Evolutionary conservation across 129 eudicot genomes (phyloP).

Genomic region (Chrysanthemum lavandulifolium): DNA sequence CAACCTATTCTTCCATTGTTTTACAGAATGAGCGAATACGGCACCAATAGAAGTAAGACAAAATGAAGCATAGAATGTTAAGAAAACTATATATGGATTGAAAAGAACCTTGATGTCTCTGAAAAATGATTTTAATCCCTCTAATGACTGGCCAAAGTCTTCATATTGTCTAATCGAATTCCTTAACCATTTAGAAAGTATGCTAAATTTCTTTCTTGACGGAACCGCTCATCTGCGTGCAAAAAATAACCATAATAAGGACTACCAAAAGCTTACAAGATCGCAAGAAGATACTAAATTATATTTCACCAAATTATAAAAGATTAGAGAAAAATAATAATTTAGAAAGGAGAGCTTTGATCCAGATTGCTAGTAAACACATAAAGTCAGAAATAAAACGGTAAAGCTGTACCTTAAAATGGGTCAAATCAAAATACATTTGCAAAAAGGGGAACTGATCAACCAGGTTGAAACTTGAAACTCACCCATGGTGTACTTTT

Average conservation of each 20-base stretch:
- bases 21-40: constrained; percentile 16
- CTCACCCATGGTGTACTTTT: too few species aligned
- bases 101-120: constrained; percentile 59
- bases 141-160: constrained; percentile 61
- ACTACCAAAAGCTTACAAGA: constrained; percentile 4
- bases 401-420: too few species aligned
- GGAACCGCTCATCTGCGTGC: constrained; percentile 83
- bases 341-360: too few species aligned
- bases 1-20: constrained; percentile 49
- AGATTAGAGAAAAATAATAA: neutral
- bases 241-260: constrained; percentile 15
- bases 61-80: too few species aligned
- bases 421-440: too few species aligned
- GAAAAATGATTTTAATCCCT: constrained; percentile 69
- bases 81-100: too few species aligned
- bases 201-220: constrained; percentile 62
- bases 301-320: constrained; percentile 1
- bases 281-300: neutral
- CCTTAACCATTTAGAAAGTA: constrained; percentile 93
- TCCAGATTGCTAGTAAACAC: too few species aligned
- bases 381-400: too few species aligned
- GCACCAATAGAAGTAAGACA: too few species aligned
- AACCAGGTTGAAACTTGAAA: neutral
- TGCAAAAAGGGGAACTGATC: neutral
- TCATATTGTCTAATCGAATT: constrained; percentile 73